Conservation (phyloP, 2,329 filamentous ascomycete species). For the Fusarium goolgardi region DNA sequence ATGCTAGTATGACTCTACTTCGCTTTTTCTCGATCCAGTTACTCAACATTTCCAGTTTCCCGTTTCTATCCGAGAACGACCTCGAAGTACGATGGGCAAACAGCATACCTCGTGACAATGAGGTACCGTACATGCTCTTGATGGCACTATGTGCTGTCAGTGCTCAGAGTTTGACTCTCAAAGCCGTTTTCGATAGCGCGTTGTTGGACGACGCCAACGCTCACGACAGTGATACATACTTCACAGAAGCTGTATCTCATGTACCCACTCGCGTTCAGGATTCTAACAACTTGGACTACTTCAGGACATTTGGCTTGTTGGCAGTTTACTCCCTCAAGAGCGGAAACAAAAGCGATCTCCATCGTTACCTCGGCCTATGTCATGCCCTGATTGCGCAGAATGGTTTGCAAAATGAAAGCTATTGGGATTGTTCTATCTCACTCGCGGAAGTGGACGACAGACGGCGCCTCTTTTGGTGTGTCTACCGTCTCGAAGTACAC, state of each 20-base stretch:
- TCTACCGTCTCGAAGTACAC: background rate
- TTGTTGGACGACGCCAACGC: background rate
- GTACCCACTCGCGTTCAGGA: background rate
- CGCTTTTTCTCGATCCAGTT: rapidly evolving
- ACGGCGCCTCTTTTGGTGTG: background rate
- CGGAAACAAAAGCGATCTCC: background rate
- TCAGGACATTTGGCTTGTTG: background rate
- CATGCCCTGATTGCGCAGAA: background rate
- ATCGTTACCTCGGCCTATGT: slow-evolving; percentile 4
- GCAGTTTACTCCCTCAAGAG: background rate
- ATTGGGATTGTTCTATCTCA: slow-evolving; percentile 1
- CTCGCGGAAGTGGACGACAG: background rate
- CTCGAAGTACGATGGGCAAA: background rate
- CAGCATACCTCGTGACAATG: rapidly evolving
- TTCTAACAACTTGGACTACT: background rate
- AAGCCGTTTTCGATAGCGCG: background rate
- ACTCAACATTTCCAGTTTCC: background rate
- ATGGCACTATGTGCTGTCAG: slow-evolving; percentile 3
- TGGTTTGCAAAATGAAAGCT: background rate
- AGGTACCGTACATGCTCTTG: background rate
- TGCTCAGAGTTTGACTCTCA: slow-evolving; percentile 6
- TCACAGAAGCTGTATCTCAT: background rate
- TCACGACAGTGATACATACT: background rate
- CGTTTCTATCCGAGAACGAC: background rate
- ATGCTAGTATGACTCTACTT: background rate